A percentile compares a stretch with the other conserved stretches of the same genome.
phyloP scores from a whole-genome alignment of 2,329 filamentous ascomycete genomes.

The Lomentospora prolificans region DNA sequence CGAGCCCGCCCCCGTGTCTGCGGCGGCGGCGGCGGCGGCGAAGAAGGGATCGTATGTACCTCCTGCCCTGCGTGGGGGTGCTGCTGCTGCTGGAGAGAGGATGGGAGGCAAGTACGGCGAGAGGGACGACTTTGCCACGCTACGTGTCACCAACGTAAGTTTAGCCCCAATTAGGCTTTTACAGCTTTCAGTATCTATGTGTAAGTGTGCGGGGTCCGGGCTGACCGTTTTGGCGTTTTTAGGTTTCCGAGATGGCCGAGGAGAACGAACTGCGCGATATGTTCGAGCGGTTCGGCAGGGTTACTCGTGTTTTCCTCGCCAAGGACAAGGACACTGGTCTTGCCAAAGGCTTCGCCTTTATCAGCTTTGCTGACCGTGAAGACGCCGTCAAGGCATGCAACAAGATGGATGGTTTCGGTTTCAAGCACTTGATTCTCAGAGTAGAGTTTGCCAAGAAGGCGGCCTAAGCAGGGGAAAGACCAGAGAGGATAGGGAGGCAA shows the following conservation, averaged over 20 bases:
- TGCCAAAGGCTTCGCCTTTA: conserved; percentile 98
- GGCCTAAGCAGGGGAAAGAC: not conserved
- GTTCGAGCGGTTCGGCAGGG: conserved; percentile 94
- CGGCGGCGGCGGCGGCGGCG: conserved; percentile 49
- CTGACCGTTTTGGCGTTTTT: conserved; percentile 16
- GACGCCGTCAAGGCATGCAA: conserved; percentile 89
- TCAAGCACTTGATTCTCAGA: conserved; percentile 76
- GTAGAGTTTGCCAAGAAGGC: conserved; percentile 74
- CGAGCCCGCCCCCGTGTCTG: conserved; percentile 33
- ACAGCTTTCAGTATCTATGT: too few relatives aligned
- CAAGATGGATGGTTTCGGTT: conserved; percentile 96
- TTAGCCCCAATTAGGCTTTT: not conserved
- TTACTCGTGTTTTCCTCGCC: conserved; percentile 93
- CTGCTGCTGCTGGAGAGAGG: conserved; percentile 59
- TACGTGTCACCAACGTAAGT: conserved; percentile 94
- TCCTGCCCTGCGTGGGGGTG: conserved; percentile 73
- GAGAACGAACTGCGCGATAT: conserved; percentile 92
- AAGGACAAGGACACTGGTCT: conserved; percentile 94
- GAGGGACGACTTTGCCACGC: conserved; percentile 89
- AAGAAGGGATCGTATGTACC: conserved; percentile 86
- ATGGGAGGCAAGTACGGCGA: conserved; percentile 88
- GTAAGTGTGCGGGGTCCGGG: too few relatives aligned
- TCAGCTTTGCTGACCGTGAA: conserved; percentile 83
- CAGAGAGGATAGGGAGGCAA: not conserved
- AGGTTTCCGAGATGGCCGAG: conserved; percentile 96